phyloP scores from a whole-genome alignment of 148 eudicot species.

The Heliamphora exappendiculata region DNA sequence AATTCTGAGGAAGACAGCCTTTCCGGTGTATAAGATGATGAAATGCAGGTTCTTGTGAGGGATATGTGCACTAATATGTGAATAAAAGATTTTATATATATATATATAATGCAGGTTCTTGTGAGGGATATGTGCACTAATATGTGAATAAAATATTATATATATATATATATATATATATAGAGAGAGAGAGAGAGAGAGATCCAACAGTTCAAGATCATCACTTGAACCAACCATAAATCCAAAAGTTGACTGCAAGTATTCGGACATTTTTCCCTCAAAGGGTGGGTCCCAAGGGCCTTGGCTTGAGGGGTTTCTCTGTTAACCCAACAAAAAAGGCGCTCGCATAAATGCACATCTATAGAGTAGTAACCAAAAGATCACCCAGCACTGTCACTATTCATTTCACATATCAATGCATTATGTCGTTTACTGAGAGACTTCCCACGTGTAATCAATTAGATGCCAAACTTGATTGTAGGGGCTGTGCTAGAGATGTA shows the following conservation, averaged over 20 bases:
- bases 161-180: too few species aligned
- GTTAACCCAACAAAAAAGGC: too few species aligned
- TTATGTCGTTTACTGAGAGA: neutral
- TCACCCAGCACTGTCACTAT: neutral
- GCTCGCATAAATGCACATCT: too few species aligned
- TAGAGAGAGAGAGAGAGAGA: too few species aligned
- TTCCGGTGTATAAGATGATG: conserved; percentile 2
- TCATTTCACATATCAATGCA: neutral
- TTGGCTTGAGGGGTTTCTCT: too few species aligned
- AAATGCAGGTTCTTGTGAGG: neutral
- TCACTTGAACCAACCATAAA: too few species aligned
- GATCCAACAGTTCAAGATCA: too few species aligned
- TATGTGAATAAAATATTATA: neutral
- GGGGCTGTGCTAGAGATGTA: neutral
- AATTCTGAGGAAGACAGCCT: conserved; percentile 19
- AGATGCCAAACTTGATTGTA: neutral
- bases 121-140: neutral
- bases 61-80: neutral
- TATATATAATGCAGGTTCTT: neutral
- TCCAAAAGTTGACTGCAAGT: too few species aligned
- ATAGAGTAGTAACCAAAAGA: too few species aligned
- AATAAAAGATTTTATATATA: too few species aligned
- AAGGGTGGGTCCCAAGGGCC: too few species aligned
- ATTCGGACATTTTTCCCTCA: too few species aligned
- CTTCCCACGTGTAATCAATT: neutral